Evolutionary conservation across 2,329 filamentous ascomycete species (phyloP), one percentile per base, ranked within the genome.

Genomic region (Aspergillus ibericus): DNA sequence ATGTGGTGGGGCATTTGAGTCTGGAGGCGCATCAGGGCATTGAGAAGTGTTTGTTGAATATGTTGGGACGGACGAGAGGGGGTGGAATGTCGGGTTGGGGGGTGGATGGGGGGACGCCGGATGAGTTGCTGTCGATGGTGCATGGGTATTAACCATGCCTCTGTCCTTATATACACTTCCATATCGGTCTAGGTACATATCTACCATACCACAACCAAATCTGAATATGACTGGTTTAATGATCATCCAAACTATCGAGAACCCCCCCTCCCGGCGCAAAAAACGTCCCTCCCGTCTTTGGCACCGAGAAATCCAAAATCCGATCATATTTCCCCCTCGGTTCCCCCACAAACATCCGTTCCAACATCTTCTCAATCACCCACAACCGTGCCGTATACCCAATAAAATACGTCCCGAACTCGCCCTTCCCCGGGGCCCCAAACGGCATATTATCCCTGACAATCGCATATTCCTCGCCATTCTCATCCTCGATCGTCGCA

Each of bases 391-490:
- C 59, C 1, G 82, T 80, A 65, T 85, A 85, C 0, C 81, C 83
- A 52, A 85, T 84, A 55, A 85, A 85, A 68, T 85, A 86, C 0
- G 83, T 86, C 1, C 83, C 83, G 59, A 81, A 85, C 65, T 85
- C 77, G 0, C 76, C 78, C 0, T 74, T 67, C 0, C 77, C 80
- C 0, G 83, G 83, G 0, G 80, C 81, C 0, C 83, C 84, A 68
- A 86, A 86, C 0, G 84, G 83, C 84, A 86, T 86, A 60, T 86
- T 86, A 58, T 86, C 83, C 0, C 84, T 76, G 2, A 86, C 70
- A 40, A 86, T 84, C 35, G 77, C 78, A 60, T 82, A 72, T 68
- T 86, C 83, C 7, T 75, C 70, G 0, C 82, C 83, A 7, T 77
- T 58, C 3, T 81, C 79, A 56, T 83, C 81, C 46, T 81, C 77